phyloP scores from a whole-genome alignment of 2,329 filamentous ascomycete species.

The Ophiostoma perfectum region DNA sequence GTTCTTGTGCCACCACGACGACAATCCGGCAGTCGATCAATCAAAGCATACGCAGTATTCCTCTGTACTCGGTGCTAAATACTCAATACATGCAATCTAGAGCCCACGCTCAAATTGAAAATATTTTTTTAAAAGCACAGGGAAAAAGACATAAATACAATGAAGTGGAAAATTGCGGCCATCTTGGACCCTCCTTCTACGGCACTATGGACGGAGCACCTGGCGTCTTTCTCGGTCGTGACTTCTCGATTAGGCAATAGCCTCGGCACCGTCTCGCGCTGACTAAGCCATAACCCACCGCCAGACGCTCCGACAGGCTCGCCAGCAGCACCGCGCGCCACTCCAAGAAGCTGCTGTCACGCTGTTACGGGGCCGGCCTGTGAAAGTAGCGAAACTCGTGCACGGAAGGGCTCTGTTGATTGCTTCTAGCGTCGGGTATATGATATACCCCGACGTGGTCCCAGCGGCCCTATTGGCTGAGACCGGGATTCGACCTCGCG shows the following conservation, averaged over 20 bases:
- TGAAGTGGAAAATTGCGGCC: neutral
- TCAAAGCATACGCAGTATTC: no score
- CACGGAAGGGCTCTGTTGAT: neutral
- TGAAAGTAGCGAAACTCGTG: neutral
- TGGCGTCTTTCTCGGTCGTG: neutral
- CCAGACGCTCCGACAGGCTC: neutral
- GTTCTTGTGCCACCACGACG: neutral
- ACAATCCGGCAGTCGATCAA: neutral
- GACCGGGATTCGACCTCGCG: no score
- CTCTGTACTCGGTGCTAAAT: no score
- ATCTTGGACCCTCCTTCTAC: neutral
- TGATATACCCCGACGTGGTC: neutral
- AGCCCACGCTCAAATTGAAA: no score
- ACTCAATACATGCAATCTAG: no score
- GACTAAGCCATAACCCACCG: neutral
- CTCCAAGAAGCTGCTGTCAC: no score
- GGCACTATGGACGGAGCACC: neutral
- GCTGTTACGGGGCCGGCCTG: no score
- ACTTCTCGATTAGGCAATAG: constrained; percentile 9
- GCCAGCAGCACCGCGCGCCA: no score
- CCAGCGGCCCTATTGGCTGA: neutral
- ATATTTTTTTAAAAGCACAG: no score
- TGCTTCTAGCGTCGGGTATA: neutral
- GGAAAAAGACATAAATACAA: neutral
- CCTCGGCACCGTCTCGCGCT: constrained; percentile 1